Base-by-base conservation (phyloP, 345 rosid species). In the Arabidopsis arenosa region DNA sequence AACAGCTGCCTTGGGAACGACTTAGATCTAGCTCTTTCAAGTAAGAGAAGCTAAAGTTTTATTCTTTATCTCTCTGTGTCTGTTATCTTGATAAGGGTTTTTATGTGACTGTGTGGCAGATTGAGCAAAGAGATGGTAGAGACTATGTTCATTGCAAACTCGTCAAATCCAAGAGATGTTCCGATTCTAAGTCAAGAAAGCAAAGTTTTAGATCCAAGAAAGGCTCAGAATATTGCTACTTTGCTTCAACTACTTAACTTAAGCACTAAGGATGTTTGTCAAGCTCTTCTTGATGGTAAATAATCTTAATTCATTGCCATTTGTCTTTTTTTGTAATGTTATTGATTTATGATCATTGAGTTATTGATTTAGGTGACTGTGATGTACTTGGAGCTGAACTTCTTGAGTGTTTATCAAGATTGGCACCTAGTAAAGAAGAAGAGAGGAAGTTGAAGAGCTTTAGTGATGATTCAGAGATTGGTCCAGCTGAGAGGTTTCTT, bases 111-210 rank as follows among this genome's bases (percentile, higher is more conserved):
- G n/a, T 63, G 76, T 82, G 84, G 83, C 88, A 95, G 99, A 81
- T 87, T 95, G 86, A 85, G 89, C 58, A 92, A 90, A 84, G 97
- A 95, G 85, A 87, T 90, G 90, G 90, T 90, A 4, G 99, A 95
- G 77, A 80, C 91, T 57, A 53, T 95, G 76, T 90, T 93, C 66
- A 82, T 93, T 15, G 91, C 85, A 33, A 90, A 88, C 68, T 80
- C 85, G 12, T 83, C 95, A 4, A 70, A 61, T n/a, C 59, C 86
- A 11, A 87, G 80, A 6, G 80, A 81, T 73, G 80, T 80, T 84
- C 88, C 90, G 28, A 63, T 77, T 5, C 82, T 79, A 32, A 85
- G 75, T 54, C 85, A 80, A 80, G 94, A 86, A 61, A 85, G 75
- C 63, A 80, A 89, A 79, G 87, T 90, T 21, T 85, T 89, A 72